phyloP scores from a whole-genome alignment of 306 rosid genomes.

The Cicer judaicum region DNA sequence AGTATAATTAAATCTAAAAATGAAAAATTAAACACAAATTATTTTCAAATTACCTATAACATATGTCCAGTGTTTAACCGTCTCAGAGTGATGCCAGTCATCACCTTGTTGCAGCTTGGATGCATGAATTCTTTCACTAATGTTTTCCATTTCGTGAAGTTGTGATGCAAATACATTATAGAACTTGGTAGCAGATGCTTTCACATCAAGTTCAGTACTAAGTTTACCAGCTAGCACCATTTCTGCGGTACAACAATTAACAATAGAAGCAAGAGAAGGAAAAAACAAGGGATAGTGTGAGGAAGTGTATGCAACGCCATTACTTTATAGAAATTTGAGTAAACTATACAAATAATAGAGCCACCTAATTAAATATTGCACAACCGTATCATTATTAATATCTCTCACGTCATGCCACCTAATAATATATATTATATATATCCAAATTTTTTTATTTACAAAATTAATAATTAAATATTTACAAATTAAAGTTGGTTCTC shows the following conservation, averaged over 20 bases:
- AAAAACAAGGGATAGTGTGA: background rate
- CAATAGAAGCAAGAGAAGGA: background rate
- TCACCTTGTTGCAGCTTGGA: slow-evolving; percentile 57
- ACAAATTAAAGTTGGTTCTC: too few relatives aligned
- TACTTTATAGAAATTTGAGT: too few relatives aligned
- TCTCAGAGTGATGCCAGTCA: slow-evolving; percentile 53
- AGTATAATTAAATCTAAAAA: too few relatives aligned
- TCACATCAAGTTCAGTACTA: slow-evolving; percentile 39
- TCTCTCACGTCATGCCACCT: too few relatives aligned
- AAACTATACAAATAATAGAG: too few relatives aligned
- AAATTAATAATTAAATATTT: too few relatives aligned
- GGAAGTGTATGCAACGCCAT: background rate
- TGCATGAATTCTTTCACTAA: slow-evolving; percentile 34
- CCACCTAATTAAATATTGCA: too few relatives aligned
- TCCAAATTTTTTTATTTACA: too few relatives aligned
- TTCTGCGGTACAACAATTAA: background rate
- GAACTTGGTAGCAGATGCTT: slow-evolving; percentile 41
- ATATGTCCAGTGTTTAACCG: slow-evolving; percentile 48
- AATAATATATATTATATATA: too few relatives aligned
- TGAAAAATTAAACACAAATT: too few relatives aligned
- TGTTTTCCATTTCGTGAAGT: slow-evolving; percentile 42
- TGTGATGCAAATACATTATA: slow-evolving; percentile 25
- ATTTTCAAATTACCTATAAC: slow-evolving; percentile 24
- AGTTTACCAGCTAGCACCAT: slow-evolving; percentile 40
- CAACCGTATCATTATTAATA: too few relatives aligned